Evolutionary conservation across 2,329 filamentous ascomycete genomes (phyloP), one percentile per base, ranked within the genome.

Genomic region (Aspergillus piperis): DNA sequence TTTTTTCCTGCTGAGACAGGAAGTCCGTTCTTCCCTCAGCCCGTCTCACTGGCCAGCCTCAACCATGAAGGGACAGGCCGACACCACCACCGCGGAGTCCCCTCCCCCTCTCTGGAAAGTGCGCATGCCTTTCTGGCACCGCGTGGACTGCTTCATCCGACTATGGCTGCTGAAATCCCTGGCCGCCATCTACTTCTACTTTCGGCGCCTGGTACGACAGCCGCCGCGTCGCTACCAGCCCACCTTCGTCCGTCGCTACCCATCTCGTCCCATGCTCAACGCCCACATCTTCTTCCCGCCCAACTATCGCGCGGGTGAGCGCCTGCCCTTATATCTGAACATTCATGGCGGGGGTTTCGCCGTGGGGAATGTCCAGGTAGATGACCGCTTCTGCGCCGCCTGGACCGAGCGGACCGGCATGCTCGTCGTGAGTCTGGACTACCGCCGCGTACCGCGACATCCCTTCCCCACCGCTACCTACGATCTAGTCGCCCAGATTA

Each of bases 371-470:
- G 76, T 82, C 0, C 60, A 70, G 51, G 70, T 80, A 47, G 80
- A 83, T 64, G 81, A 84, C 68, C 64, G 66, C n/a, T 82, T 82
- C 74, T 83, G 80, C 69, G 69, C 69, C 41, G 63, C 65, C 58
- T 82, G 82, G 63, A 74, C 81, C 23, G 71, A 77, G 54, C 62
- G 68, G 1, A 73, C 79, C 55, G 66, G 68, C 54, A 72, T 80
- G 59, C 70, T 84, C 8, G 80, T 84, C 13, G 67, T 84, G 15
- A 77, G 75, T 15, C 74, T 85, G 32, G 75, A 82, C 65, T 85
- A 86, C 73, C 70, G 73, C 64, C 81, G 82, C 66, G 77, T 81
- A 0, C 83, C 83, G 0, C 62, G 66, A 6, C 39, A 53, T 25
- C 54, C 58, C 1, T 86, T 83, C 66, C 84, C 83, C 0, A 67